Evolutionary conservation across 352 stramenopile genomes (phyloP).

Genomic region (Globisporangium parvum): DNA sequence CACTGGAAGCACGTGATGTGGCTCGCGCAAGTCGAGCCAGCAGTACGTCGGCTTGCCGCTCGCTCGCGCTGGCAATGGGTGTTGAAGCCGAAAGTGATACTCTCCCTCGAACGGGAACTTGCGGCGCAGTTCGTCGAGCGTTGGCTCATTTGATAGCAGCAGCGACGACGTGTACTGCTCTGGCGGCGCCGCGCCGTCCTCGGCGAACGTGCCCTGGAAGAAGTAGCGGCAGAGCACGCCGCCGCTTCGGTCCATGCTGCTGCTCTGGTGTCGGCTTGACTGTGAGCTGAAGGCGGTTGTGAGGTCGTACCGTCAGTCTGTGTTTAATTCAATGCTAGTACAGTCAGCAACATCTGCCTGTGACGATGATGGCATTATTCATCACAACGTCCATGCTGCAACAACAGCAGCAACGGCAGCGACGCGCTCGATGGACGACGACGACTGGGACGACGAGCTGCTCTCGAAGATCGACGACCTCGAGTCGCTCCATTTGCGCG

Average conservation of each 20-base stretch:
- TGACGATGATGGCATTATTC: neutral
- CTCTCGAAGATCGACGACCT: constrained; percentile 62
- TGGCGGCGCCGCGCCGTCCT: constrained; percentile 30
- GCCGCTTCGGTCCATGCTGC: constrained; percentile 9
- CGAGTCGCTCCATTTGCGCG: constrained; percentile 37
- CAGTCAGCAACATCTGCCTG: no score
- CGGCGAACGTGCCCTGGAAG: constrained; percentile 69
- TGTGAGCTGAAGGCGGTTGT: neutral
- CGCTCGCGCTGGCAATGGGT: constrained; percentile 11
- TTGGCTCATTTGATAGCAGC: constrained; percentile 58
- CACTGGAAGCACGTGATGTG: constrained; percentile 34
- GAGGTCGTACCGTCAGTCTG: no score
- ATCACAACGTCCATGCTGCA: constrained; percentile 3
- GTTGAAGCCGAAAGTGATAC: constrained; percentile 77
- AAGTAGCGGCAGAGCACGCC: constrained; percentile 80
- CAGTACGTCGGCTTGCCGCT: constrained; percentile 36
- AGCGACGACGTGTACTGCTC: constrained; percentile 54
- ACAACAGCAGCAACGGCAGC: neutral
- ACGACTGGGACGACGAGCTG: constrained; percentile 83
- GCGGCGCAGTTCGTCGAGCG: constrained; percentile 47
- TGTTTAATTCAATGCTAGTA: no score
- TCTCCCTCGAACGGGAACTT: constrained; percentile 75
- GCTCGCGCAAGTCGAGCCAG: constrained; percentile 73
- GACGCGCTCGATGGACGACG: no score
- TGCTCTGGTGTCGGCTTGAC: neutral